Base-by-base conservation (phyloP, 139 green algal genomes). In the Chlorella sorokiniana region DNA sequence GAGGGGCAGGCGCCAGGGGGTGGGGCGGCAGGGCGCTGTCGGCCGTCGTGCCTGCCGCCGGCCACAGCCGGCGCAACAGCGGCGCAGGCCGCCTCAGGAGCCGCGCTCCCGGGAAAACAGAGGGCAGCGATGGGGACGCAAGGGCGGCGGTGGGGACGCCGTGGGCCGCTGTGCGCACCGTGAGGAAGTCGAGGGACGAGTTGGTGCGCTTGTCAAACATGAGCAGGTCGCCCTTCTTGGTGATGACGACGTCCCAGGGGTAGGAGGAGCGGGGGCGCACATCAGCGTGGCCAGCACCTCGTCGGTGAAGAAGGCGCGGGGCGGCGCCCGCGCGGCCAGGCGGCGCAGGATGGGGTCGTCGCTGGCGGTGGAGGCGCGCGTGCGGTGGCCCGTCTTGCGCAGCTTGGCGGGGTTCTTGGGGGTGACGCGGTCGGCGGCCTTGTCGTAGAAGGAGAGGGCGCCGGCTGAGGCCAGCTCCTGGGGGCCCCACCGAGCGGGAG, bases 221-320 rank as follows among this genome's bases (percentile, higher is more conserved):
- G 16, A 97, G 86, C 74, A 90, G 88, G 80, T 87, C 86, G 37
- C 88, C 93, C 9, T 64, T 68, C 54, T 87, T 85, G 10, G 90
- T 90, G 35, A 96, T 84, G 16, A 96, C 78, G 22, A 97, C 74
- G 78, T 97, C 93, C 97, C 97, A 99, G 59, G 90, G 92, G 92
- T 98, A 99, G 42, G 96, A 90, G 41, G 90, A 96, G 29, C 92
- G 92, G 92, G 79, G 8, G 95, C 93, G 85, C 93, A 98, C 97
- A 99, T 99, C 40, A 99, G 92, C 40, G 94, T 93, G 61, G 94
- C 90, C 37, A 99, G 83, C 82, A 99, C 90, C 4, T 82, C 76
- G 87, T 99, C 97, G 0, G 95, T 98, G 52, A 96, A 91, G 87
- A 98, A 99, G 84, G 99, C 95, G 31, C 77, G 38, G 8, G 76